Evolutionary conservation across 352 stramenopile genomes (phyloP).

Genomic region (Lagenidium giganteum): DNA sequence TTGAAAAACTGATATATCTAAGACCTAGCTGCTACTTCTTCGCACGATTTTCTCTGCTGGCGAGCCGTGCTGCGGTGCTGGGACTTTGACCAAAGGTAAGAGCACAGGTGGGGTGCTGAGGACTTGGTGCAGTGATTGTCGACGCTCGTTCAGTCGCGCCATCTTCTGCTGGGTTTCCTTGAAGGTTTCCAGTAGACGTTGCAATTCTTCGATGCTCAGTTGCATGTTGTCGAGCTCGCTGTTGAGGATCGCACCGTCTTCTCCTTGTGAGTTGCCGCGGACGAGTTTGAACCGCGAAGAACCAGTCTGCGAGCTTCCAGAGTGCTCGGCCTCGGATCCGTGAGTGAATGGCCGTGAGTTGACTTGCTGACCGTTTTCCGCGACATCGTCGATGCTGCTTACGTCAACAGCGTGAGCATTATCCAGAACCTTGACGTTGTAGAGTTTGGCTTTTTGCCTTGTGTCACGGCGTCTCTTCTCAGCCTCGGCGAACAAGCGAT

Average conservation of each 20-base stretch:
- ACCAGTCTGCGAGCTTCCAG: constrained; percentile 8
- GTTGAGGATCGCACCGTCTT: constrained; percentile 35
- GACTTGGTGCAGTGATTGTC: too few relatives aligned
- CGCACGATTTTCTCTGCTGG: too few relatives aligned
- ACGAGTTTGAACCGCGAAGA: too few relatives aligned
- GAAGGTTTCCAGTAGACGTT: constrained; percentile 31
- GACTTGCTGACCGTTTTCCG: constrained; percentile 13
- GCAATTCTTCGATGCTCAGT: constrained; percentile 33
- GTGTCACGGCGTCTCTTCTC: constrained; percentile 42
- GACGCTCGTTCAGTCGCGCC: too few relatives aligned
- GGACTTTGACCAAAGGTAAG: too few relatives aligned
- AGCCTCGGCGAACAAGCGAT: constrained; percentile 41
- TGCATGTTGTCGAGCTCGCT: constrained; percentile 45
- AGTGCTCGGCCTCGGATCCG: constrained; percentile 13
- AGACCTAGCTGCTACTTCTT: too few relatives aligned
- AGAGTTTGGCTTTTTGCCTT: constrained; percentile 27
- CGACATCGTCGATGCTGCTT: constrained; percentile 38
- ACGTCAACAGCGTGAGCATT: constrained; percentile 49
- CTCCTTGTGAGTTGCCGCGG: constrained; percentile 30
- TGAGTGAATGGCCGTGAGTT: constrained; percentile 31
- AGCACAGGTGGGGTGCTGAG: too few relatives aligned
- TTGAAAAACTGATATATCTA: too few relatives aligned
- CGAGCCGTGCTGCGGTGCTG: too few relatives aligned
- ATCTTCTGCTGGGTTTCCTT: constrained; percentile 30
- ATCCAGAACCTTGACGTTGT: constrained; percentile 50